Percentiles rank a stretch among this genome's conserved stretches.
phyloP scores from a whole-genome alignment of 192 early-diverging fungal genomes.

The Umbelopsis ramanniana region DNA sequence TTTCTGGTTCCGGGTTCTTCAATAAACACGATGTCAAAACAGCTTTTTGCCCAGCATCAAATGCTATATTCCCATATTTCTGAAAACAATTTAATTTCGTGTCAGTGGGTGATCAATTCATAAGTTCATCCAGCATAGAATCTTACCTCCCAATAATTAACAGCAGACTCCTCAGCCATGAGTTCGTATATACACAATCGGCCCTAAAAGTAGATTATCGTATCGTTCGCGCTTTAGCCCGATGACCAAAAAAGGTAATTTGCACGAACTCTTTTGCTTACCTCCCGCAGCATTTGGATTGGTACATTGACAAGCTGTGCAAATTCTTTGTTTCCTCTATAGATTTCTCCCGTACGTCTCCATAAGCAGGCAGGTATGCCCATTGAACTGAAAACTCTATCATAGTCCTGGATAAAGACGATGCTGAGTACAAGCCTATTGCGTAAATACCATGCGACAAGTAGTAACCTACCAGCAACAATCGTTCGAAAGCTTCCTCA shows the following conservation, averaged over 20 bases:
- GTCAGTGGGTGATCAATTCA: background rate
- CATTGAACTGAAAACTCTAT: conserved; percentile 93
- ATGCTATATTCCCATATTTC: conserved; percentile 98
- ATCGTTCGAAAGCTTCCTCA: conserved; percentile 94
- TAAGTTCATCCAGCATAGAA: background rate
- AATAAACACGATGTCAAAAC: conserved; percentile 93
- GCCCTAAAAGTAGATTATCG: conserved; percentile 26
- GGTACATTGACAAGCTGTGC: conserved; percentile 84
- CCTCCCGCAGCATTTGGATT: conserved; percentile 81
- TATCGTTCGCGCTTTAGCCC: background rate
- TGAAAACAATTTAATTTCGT: conserved; percentile 8
- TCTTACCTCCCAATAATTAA: conserved; percentile 94
- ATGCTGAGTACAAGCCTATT: background rate
- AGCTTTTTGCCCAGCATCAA: conserved; percentile 95
- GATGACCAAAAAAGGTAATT: background rate
- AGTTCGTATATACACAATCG: conserved; percentile 66
- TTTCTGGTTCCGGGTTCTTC: conserved; percentile 58
- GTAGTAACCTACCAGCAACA: conserved; percentile 65
- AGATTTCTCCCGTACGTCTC: conserved; percentile 96
- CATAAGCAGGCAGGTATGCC: conserved; percentile 95
- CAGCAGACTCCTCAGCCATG: conserved; percentile 91
- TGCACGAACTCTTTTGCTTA: conserved; percentile 39
- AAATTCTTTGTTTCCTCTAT: conserved; percentile 96
- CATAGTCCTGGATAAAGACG: conserved; percentile 72
- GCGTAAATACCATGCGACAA: background rate